These are phyloP conservation scores for Rhodosorus marinus DNA, from an alignment of 23 red algal genomes.

Conservation along the genomic window DNA sequence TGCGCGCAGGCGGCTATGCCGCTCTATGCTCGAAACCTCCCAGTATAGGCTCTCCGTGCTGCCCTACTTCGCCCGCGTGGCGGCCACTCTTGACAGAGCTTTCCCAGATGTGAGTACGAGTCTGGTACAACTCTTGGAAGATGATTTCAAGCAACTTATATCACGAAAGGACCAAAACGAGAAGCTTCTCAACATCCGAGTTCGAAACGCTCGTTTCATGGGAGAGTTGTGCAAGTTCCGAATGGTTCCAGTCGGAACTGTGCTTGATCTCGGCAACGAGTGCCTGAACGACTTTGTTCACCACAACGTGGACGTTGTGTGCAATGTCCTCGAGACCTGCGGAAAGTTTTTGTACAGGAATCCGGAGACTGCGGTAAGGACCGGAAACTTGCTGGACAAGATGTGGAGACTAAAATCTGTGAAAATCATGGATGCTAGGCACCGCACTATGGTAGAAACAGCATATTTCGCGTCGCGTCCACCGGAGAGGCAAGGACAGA, in stretches of 20 bases:
- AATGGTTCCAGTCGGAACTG: slow-evolving; percentile 9
- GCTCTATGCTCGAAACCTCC: slow-evolving; percentile 3
- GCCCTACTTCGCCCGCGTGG: slow-evolving; percentile 40
- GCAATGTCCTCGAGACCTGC: slow-evolving; percentile 58
- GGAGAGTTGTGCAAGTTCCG: slow-evolving; percentile 76
- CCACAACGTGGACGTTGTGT: slow-evolving; percentile 65
- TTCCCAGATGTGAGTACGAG: slow-evolving; percentile 19
- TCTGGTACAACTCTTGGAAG: slow-evolving; percentile 30
- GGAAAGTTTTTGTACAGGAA: slow-evolving; percentile 41
- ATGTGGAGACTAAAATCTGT: slow-evolving; percentile 75
- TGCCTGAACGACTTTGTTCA: slow-evolving; percentile 73
- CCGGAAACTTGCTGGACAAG: slow-evolving; percentile 57
- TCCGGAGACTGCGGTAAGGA: slow-evolving; percentile 34
- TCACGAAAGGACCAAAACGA: slow-evolving; percentile 39
- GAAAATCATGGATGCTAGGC: slow-evolving; percentile 55
- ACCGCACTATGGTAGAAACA: slow-evolving; percentile 68
- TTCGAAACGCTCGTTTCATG: slow-evolving; percentile 38
- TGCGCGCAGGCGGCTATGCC: not conserved
- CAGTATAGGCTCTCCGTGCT: slow-evolving; percentile 39
- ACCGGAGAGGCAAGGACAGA: slow-evolving; percentile 10
- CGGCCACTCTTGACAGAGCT: slow-evolving; percentile 23
- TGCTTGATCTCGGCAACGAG: slow-evolving; percentile 39
- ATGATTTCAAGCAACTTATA: slow-evolving; percentile 44
- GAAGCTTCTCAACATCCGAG: slow-evolving; percentile 17
- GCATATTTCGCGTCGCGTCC: slow-evolving; percentile 42